Conservation (phyloP, 768 basidiomycete species). For the Pleurotus eryngii region DNA sequence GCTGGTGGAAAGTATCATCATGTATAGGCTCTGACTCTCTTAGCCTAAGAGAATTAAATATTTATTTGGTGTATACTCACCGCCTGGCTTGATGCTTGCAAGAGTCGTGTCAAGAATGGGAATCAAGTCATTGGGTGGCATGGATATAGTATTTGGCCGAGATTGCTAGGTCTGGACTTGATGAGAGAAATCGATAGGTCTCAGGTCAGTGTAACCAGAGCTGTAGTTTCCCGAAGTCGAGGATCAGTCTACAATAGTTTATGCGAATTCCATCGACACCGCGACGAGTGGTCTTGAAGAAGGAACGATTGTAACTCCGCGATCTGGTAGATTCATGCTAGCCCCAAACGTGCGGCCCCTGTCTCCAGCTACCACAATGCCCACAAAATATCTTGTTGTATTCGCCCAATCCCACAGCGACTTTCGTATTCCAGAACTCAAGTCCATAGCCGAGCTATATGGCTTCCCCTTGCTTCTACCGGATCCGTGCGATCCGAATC, state of each 20-base stretch:
- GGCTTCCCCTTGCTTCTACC: constrained; percentile 59
- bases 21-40: constrained; percentile 24
- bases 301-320: too few species aligned
- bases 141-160: not conserved
- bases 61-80: not conserved
- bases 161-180: too few species aligned
- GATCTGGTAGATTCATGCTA: too few species aligned
- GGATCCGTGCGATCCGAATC: constrained; percentile 44
- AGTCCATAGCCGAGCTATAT: constrained; percentile 72
- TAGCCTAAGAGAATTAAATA: too few species aligned
- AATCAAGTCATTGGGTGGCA: not conserved
- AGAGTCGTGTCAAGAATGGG: not conserved
- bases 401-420: constrained; percentile 82
- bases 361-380: constrained; percentile 18
- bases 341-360: too few species aligned
- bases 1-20: constrained; percentile 53
- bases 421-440: constrained; percentile 82
- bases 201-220: too few species aligned
- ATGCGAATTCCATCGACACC: too few species aligned
- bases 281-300: too few species aligned
- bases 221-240: too few species aligned
- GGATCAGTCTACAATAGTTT: too few species aligned
- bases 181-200: too few species aligned
- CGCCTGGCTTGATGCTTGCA: constrained; percentile 6
- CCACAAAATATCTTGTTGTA: constrained; percentile 50